phyloP scores from a whole-genome alignment of 148 eudicot genomes.

The Camellia lanceoleosa region DNA sequence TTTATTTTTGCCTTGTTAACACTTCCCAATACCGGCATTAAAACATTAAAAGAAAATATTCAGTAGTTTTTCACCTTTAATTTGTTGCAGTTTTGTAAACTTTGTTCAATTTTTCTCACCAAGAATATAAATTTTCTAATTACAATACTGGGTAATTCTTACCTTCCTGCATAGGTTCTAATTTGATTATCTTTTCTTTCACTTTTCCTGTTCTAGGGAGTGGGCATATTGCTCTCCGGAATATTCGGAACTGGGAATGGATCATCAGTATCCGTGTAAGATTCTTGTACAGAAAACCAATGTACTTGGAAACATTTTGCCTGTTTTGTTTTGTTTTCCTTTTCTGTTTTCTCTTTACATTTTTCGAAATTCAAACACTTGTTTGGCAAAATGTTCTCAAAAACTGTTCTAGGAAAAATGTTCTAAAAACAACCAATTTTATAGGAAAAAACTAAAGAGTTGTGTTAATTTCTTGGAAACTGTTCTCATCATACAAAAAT shows the following conservation, averaged over 20 bases:
- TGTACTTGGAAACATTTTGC: background rate
- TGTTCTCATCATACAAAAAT: too few species aligned
- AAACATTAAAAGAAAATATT: background rate
- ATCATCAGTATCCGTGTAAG: constrained; percentile 91
- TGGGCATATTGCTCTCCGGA: constrained; percentile 84
- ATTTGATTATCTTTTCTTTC: background rate
- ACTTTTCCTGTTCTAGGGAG: constrained; percentile 41
- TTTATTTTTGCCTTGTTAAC: background rate
- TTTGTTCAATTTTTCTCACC: background rate
- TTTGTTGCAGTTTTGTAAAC: background rate
- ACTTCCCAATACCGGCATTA: background rate
- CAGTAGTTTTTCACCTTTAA: background rate
- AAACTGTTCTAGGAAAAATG: too few species aligned
- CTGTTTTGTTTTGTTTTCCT: too few species aligned
- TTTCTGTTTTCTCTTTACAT: too few species aligned
- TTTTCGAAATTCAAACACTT: too few species aligned
- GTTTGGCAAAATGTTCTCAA: too few species aligned
- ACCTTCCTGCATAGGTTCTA: background rate
- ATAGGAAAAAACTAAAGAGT: too few species aligned
- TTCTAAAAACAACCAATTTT: too few species aligned
- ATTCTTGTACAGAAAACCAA: background rate
- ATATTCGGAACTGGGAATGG: constrained; percentile 92
- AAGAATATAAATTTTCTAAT: background rate
- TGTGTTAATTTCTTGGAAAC: too few species aligned
- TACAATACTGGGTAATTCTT: background rate